Evolutionary conservation across 805 yeast genomes (phyloP), one percentile per base, ranked within the genome.

Genomic region (Monosporozyma unispora): DNA sequence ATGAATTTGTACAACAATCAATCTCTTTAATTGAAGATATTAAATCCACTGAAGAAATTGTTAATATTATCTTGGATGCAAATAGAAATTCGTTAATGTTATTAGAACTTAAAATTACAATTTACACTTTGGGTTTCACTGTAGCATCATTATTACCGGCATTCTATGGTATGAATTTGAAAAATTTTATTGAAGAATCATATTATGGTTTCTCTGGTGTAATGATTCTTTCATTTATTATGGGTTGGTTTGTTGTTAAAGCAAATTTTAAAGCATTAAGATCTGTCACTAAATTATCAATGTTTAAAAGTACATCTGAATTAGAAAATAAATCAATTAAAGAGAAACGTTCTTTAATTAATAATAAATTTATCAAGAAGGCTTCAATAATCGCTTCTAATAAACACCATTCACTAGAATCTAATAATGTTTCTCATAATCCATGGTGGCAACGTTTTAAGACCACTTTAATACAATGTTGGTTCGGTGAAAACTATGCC

Each of bases 1-100:
- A 90, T 61, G 97, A 90, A 69, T 81, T 85, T 56, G 96, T 89
- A 6, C 97, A 90, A 65, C 91, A 86, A 57, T 82, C 95, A 0
- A 95, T 87, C 42, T 82, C 91, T 3, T 70, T 89, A 49, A 78
- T 86, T 19, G 82, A 81, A 57, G 95, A 90, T 61, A 87, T 90
- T 57, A 81, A 81, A 60, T 86, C 93, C 14, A 90, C 97, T 0
- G 96, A 89, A 62, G 97, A 90, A 59, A 87, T 90, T 61, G 90
- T 87, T 51, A 89, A 89, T 61, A 89, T 90, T 58, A 89, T 90
- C 52, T 67, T 90, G 48, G 97, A 90, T 65, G 87, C 96, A 2
- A 88, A 88, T 60, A 79, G 97, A 70, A 90, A 90, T 67, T 80
- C 95, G 3, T 70, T 90, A 53, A 87, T 90, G 95, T 74, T 90